Conservation (phyloP, 306 rosid species). For the Pterocarpus santalinus region DNA sequence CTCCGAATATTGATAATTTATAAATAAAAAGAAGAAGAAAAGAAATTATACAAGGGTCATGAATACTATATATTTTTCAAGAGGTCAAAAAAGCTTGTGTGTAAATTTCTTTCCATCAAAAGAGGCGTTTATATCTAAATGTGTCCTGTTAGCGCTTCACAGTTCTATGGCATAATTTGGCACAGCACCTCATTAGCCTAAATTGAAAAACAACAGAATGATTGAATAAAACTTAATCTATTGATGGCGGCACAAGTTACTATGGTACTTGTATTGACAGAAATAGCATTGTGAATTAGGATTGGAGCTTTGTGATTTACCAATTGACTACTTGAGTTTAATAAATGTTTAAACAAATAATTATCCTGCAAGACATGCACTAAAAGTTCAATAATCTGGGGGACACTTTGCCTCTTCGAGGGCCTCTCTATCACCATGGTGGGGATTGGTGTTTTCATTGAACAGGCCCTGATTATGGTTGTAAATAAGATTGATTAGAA, state of each 20-base stretch:
- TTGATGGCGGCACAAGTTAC: slow-evolving; percentile 31
- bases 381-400: slow-evolving; percentile 46
- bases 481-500: slow-evolving; percentile 42
- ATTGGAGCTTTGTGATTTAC: background rate
- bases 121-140: background rate
- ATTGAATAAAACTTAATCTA: slow-evolving; percentile 1
- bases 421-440: slow-evolving; percentile 37
- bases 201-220: slow-evolving; percentile 9
- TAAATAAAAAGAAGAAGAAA: too few species aligned
- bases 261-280: slow-evolving; percentile 1
- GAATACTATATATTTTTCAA: too few species aligned
- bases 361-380: slow-evolving; percentile 4
- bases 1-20: too few species aligned
- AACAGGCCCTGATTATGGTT: slow-evolving; percentile 34
- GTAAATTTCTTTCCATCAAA: too few species aligned
- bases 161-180: background rate
- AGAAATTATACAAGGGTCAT: too few species aligned
- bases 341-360: slow-evolving; percentile 20
- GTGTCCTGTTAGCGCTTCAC: background rate
- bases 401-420: slow-evolving; percentile 47
- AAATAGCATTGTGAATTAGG: slow-evolving; percentile 4
- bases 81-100: too few species aligned
- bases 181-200: slow-evolving; percentile 9
- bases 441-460: slow-evolving; percentile 45
- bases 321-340: background rate